Evolutionary conservation across 2,329 filamentous ascomycete species (phyloP), one percentile per base, ranked within the genome.

Genomic region (Colletotrichum shisoi): DNA sequence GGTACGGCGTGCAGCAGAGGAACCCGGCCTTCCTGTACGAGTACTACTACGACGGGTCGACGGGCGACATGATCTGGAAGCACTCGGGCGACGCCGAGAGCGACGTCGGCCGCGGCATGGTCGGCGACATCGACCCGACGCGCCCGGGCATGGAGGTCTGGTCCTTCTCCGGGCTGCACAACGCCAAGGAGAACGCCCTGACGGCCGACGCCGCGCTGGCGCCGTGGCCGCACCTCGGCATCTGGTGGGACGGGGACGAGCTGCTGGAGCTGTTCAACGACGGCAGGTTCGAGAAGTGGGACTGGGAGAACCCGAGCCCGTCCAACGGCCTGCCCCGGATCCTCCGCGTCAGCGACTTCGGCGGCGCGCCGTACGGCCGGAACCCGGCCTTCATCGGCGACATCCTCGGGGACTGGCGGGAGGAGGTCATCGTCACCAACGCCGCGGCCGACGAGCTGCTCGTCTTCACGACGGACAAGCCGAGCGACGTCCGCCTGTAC

Each of bases 241-340:
- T 69, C 39, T 72, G 45, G 59, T 72, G 46, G 66, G 67, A 59
- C 19, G 71, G 48, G 46, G 70, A 72, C 44, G 58, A 44, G 34
- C 63, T 72, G 3, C 56, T 71, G 27, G 71, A 72, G 63, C 58
- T 72, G n/a, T 72, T 62, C 66, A 72, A 72, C 46, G 70, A 72
- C 42, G 69, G 71, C 27, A 71, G 71, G 58, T 63, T 73, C 19
- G 70, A 73, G 45, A 72, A 71, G 56, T 73, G 71, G 70, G 56
- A 72, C 52, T 66, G 57, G 52, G 19, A 49, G 4, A 54, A 52
- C 1, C 58, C 63, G 1, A 48, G 27, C 1, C 0, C 21, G 0
- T 62, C 53, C 2, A 52, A n/a, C 19, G 44, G 63, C 34, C 21
- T 62, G 12, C 51, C 54, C 21, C 63, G 48, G 1, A 57, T 60